Percentiles rank a stretch among this genome's conserved stretches.
These are phyloP conservation scores for Starmerella stellata DNA, from an alignment of 805 yeast species.

Conservation along the genomic window DNA sequence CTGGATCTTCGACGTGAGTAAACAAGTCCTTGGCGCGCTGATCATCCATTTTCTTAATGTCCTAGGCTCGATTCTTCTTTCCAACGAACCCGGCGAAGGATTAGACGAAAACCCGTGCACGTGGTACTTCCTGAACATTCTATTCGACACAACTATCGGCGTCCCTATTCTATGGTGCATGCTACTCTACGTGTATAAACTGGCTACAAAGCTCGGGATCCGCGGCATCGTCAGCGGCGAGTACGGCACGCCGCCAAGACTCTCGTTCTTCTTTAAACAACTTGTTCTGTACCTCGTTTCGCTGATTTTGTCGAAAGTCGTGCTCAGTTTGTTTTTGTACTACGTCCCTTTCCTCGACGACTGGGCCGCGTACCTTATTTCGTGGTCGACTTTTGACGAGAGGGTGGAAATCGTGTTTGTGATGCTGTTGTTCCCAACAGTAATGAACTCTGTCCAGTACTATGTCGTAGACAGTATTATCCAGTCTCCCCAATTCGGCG, in stretches of 20 bases:
- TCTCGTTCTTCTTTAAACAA: conserved; percentile 53
- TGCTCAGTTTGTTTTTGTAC: conserved; percentile 39
- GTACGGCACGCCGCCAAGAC: conserved; percentile 48
- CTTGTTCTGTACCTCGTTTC: conserved; percentile 49
- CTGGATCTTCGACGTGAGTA: conserved; percentile 79
- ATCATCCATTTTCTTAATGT: conserved; percentile 70
- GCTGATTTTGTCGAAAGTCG: conserved; percentile 41
- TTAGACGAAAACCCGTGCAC: conserved; percentile 58
- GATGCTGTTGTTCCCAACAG: conserved; percentile 38
- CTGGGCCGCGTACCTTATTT: conserved; percentile 53
- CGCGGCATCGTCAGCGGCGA: conserved; percentile 33
- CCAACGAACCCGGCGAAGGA: conserved; percentile 23
- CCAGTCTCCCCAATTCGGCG: conserved; percentile 30
- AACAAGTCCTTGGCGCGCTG: conserved; percentile 74
- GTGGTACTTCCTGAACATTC: conserved; percentile 79
- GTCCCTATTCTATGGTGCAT: conserved; percentile 57
- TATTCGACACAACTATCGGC: conserved; percentile 86
- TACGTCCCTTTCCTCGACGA: conserved; percentile 49
- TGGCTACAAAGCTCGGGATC: conserved; percentile 30
- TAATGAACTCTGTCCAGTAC: conserved; percentile 34
- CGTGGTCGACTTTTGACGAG: conserved; percentile 63
- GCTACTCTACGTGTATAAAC: conserved; percentile 27
- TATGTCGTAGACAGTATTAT: conserved; percentile 42
- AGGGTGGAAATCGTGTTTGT: conserved; percentile 73
- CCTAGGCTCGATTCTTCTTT: conserved; percentile 40